Base-by-base conservation (phyloP, 176 grass and related monocot genomes). In the Lolium perenne region DNA sequence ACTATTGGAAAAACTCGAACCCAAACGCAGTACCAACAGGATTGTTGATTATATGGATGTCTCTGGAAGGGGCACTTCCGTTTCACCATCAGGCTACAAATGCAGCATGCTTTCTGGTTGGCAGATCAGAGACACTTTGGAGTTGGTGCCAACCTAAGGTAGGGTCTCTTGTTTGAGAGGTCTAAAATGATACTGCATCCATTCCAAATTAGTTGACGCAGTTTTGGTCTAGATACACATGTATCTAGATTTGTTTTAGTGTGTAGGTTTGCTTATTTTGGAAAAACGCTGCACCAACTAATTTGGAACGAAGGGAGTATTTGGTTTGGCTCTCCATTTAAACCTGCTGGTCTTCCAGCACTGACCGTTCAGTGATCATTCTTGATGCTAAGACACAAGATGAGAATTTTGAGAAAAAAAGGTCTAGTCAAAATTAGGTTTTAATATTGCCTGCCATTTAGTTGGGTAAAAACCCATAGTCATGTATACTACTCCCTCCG, bases 21-120 rank as follows among this genome's bases (percentile, higher is more conserved):
- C 45, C 60, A 16, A 74, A 86, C 17, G 18, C 13, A 79, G 38
- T 58, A 64, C 75, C 50, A n/a, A 38, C 79, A 86, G 80, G 47
- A 78, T 50, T 74, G 35, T 69, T 63, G n/a, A 25, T 78, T 62
- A 65, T 32, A 90, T 78, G 79, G 54, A 55, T 21, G 38, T 26
- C 54, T 71, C 8, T 60, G 53, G 43, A 64, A 78, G 22, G 11
- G 32, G 21, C 40, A 40, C 16, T 76, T 82, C 43, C 70, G 18
- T 90, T 58, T 77, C 43, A 63, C 41, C 66, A 84, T 79, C 71
- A n/a, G 5, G 47, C 55, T 69, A 35, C 58, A 84, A 76, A 32
- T 78, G 72, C 54, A 86, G 61, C n/a, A 26, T 78, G 71, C 51
- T 82, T 82, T 77, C 17, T 8, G 16, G 21, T 21, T 82, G 32